Conservation (phyloP, 768 basidiomycete species). For the Tubosaeta brunneosetosa region DNA sequence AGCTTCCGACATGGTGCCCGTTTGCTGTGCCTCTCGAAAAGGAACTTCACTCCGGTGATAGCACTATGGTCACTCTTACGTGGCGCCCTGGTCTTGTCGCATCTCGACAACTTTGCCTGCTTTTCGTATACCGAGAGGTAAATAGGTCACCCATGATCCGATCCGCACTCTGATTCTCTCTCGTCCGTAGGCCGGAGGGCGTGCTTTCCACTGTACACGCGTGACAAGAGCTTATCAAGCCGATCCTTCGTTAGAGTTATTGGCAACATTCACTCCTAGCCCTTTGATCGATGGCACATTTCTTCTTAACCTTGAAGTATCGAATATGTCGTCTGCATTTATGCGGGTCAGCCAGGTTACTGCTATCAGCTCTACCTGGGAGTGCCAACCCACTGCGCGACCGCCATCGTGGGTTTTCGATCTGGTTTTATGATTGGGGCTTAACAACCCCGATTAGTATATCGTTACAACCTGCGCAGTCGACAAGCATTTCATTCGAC, state of each 20-base stretch:
- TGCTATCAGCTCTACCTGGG: constrained; percentile 69
- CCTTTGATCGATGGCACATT: constrained; percentile 46
- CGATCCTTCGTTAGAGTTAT: constrained; percentile 50
- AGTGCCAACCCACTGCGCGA: constrained; percentile 38
- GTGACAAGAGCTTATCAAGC: constrained; percentile 57
- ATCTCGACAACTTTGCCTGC: constrained; percentile 48
- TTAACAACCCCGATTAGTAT: constrained; percentile 32
- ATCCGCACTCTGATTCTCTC: constrained; percentile 3
- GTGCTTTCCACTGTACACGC: constrained; percentile 55
- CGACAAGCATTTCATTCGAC: constrained; percentile 41
- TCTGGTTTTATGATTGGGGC: not conserved
- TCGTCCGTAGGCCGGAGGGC: constrained; percentile 38
- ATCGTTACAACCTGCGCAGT: constrained; percentile 44
- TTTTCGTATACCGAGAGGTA: constrained; percentile 69
- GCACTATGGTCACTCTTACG: constrained; percentile 46
- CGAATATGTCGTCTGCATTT: constrained; percentile 42
- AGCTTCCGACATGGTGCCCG: constrained; percentile 45
- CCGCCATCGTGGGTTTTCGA: constrained; percentile 39
- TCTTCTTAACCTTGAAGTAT: constrained; percentile 50
- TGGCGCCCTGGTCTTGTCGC: constrained; percentile 49
- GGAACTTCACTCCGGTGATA: constrained; percentile 45
- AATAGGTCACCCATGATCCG: constrained; percentile 1
- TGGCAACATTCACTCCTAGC: constrained; percentile 48
- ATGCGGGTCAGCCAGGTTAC: constrained; percentile 55
- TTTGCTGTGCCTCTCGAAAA: constrained; percentile 39